phyloP scores from a whole-genome alignment of 2,329 filamentous ascomycete genomes.

The Sordariomycetes sp. region DNA sequence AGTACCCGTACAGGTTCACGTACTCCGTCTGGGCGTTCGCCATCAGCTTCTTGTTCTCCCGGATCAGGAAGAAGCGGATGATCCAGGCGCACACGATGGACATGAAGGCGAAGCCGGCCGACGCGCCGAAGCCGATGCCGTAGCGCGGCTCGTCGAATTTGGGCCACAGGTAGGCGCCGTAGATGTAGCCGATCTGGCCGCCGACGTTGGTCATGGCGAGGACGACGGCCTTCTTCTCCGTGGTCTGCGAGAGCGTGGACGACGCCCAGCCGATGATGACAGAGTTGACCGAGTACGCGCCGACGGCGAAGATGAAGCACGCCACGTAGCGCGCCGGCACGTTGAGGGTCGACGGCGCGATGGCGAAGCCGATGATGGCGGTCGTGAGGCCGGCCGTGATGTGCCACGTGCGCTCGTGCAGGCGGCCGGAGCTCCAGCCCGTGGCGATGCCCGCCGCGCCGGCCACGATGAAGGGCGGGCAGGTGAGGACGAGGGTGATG shows the following conservation, averaged over 20 bases:
- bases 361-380: conserved; percentile 29
- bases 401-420: conserved; percentile 38
- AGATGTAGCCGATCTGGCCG: conserved; percentile 35
- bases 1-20: conserved; percentile 24
- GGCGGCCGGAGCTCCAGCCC: conserved; percentile 36
- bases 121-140: conserved; percentile 31
- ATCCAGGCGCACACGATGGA: conserved; percentile 28
- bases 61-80: conserved; percentile 25
- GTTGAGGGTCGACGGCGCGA: conserved; percentile 25
- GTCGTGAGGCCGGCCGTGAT: conserved; percentile 30
- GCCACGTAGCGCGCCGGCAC: conserved; percentile 26
- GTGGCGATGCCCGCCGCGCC: conserved; percentile 32
- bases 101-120: conserved; percentile 27
- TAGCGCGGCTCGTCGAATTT: conserved; percentile 31
- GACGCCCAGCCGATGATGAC: conserved; percentile 35
- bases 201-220: conserved; percentile 37
- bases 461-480: conserved; percentile 39
- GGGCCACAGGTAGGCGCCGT: conserved; percentile 39
- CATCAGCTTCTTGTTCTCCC: conserved; percentile 27
- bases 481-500: conserved; percentile 39
- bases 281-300: conserved; percentile 32
- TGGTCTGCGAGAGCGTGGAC: conserved; percentile 31
- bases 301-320: conserved; percentile 29
- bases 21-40: conserved; percentile 16
- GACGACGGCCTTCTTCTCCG: conserved; percentile 36